A percentile compares a stretch with the other conserved stretches of the same genome.
These are phyloP conservation scores for Sphaerulina musiva DNA, from an alignment of 2,329 filamentous ascomycete genomes.

Conservation along the genomic window DNA sequence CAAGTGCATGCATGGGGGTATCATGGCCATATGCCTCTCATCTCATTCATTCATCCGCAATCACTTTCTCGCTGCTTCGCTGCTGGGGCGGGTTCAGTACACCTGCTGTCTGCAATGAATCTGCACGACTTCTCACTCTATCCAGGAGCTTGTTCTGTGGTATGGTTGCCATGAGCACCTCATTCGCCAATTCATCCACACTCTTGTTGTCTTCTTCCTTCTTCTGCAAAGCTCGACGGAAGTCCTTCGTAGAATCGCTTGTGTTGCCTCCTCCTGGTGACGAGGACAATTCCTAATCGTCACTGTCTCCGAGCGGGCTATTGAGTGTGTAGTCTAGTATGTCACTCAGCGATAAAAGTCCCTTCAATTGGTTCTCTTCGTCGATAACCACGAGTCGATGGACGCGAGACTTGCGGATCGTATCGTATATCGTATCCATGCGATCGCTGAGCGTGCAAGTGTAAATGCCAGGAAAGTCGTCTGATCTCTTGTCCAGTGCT, in stretches of 20 bases:
- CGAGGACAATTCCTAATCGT: constrained; percentile 11
- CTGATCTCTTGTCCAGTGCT: constrained; percentile 75
- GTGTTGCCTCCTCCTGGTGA: background rate
- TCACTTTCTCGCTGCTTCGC: background rate
- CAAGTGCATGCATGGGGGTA: background rate
- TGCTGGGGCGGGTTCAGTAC: background rate
- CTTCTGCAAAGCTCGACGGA: background rate
- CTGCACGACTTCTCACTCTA: background rate
- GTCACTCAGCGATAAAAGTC: constrained; percentile 88
- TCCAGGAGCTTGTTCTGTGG: constrained; percentile 2
- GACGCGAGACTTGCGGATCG: constrained; percentile 87
- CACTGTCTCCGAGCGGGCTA: constrained; percentile 30
- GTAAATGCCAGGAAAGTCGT: constrained; percentile 94
- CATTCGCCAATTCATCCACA: background rate
- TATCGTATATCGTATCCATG: constrained; percentile 93
- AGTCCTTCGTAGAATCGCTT: background rate
- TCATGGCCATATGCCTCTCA: background rate
- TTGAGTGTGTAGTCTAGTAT: constrained; percentile 86
- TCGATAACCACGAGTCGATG: constrained; percentile 91
- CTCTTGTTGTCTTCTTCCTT: background rate
- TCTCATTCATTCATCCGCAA: background rate
- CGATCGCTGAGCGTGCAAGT: constrained; percentile 89
- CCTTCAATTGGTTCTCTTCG: constrained; percentile 76
- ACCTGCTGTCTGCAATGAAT: constrained; percentile 2
- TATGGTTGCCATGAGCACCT: background rate